Evolutionary conservation across 2,329 filamentous ascomycete genomes (phyloP), one percentile per base, ranked within the genome.

Genomic region (Colletotrichum sp.): DNA sequence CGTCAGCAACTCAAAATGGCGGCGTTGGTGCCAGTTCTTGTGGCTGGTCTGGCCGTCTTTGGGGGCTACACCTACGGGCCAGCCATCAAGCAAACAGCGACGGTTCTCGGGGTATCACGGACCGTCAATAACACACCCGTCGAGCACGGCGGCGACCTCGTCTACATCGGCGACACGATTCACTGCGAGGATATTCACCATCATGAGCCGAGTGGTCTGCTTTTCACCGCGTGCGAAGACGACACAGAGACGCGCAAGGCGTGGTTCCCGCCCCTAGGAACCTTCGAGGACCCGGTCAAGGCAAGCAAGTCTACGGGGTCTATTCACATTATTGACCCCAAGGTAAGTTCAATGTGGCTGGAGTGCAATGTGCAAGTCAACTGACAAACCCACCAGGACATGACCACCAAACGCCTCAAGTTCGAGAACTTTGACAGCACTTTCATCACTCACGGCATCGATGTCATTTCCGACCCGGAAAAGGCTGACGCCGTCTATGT

Each of bases 151-250:
- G 76, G 83, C 6, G 83, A 85, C 27, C 79, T 90, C 2, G 78
- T 86, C 8, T 76, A 79, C 12, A 89, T 93, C 12, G 81, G 86
- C 0, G 88, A 90, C 77, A 92, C 91, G 0, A 80, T 85, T 4
- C 85, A 90, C 19, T 93, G 91, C 79, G 92, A 93, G 78, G 92
- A 93, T 76, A 64, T 93, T 5, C 91, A 93, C 78, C 87, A 91
- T 71, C 88, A 92, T 76, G 80, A 80, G 2, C 81, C 86, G 0
- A 88, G 87, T 19, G 85, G 87, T 0, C 74, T 87, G 9, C 81
- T 93, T 2, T 93, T 92, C 79, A 88, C 90, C 0, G 90, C 91
- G 0, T 93, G 91, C 77, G 87, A 91, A 36, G 73, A 76, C 61
- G 89, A 88, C 44, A 80, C 83, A 2, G 78, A 81, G 6, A 78